Percentiles rank a stretch among this genome's conserved stretches.
Evolutionary conservation across 164 flowering plant genomes (phyloP).

Genomic region (Vitis riparia): DNA sequence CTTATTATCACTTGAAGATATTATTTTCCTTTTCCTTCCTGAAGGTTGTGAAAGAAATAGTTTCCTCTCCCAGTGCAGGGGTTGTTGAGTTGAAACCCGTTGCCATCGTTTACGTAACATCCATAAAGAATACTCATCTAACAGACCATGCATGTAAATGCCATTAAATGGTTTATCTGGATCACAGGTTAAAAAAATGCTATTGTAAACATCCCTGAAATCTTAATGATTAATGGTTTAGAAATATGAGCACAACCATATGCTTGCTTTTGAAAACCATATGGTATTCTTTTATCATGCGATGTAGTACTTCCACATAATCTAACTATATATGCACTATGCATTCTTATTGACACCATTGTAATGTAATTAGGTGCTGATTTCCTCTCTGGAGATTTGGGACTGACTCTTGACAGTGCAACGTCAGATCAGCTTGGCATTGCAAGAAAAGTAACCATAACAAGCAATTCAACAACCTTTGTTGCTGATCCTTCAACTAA

Average conservation of each 20-base stretch:
- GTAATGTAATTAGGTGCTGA: constrained; percentile 72
- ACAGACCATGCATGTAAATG: too few species aligned
- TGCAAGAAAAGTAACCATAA: constrained; percentile 71
- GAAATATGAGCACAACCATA: not conserved
- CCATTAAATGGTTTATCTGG: not conserved
- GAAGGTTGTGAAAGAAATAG: not conserved
- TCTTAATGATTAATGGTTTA: not conserved
- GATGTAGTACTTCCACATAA: not conserved
- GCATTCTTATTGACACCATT: constrained; percentile 4
- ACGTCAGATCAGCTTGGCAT: constrained; percentile 94
- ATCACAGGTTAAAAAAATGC: not conserved
- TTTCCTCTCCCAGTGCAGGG: not conserved
- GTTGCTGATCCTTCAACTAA: constrained; percentile 72
- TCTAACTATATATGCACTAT: not conserved
- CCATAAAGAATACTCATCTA: not conserved
- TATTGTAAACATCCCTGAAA: not conserved
- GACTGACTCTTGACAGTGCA: constrained; percentile 58
- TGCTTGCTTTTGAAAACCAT: not conserved
- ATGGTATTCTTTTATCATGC: not conserved
- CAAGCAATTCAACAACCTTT: constrained; percentile 73
- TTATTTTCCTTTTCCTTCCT: not conserved
- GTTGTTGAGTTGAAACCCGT: not conserved
- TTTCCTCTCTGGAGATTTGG: constrained; percentile 82
- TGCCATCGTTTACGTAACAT: too few species aligned
- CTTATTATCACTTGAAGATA: not conserved